Conservation (phyloP, 2,329 filamentous ascomycete genomes). For the Penicillium nordicum region DNA sequence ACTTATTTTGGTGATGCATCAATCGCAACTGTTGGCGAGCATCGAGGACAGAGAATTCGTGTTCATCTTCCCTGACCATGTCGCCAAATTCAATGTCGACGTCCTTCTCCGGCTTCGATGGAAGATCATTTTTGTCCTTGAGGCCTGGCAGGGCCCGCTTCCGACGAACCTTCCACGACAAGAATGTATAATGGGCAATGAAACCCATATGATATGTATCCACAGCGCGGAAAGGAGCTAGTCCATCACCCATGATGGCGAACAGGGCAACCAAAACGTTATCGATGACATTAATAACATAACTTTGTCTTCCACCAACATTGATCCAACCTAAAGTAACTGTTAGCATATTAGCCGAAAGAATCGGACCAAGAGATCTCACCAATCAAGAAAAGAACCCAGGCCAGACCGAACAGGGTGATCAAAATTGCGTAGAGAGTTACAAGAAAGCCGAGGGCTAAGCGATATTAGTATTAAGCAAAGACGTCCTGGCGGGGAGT, state of each 20-base stretch:
- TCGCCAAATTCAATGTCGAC: conserved; percentile 46
- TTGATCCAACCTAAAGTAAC: conserved; percentile 67
- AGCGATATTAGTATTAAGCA: not conserved
- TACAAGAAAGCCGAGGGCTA: conserved; percentile 74
- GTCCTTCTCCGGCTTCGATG: conserved; percentile 44
- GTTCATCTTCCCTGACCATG: conserved; percentile 45
- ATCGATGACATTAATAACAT: conserved; percentile 67
- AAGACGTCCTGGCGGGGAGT: not conserved
- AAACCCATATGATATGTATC: conserved; percentile 88
- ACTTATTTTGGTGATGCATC: conserved; percentile 73
- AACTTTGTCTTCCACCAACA: conserved; percentile 68
- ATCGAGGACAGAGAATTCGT: conserved; percentile 62
- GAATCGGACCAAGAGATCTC: conserved; percentile 13
- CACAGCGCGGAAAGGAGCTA: conserved; percentile 70
- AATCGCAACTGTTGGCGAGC: conserved; percentile 65
- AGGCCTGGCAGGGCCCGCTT: conserved; percentile 61
- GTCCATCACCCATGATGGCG: conserved; percentile 65
- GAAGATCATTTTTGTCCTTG: conserved; percentile 67
- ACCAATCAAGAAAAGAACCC: conserved; percentile 88
- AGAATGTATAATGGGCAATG: conserved; percentile 68
- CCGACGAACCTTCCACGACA: conserved; percentile 64
- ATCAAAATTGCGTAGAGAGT: conserved; percentile 80
- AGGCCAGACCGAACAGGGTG: conserved; percentile 78
- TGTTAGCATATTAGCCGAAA: conserved; percentile 2
- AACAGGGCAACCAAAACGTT: conserved; percentile 69